phyloP scores from a whole-genome alignment of 257 asterid species.

The Rauvolfia tetraphylla region DNA sequence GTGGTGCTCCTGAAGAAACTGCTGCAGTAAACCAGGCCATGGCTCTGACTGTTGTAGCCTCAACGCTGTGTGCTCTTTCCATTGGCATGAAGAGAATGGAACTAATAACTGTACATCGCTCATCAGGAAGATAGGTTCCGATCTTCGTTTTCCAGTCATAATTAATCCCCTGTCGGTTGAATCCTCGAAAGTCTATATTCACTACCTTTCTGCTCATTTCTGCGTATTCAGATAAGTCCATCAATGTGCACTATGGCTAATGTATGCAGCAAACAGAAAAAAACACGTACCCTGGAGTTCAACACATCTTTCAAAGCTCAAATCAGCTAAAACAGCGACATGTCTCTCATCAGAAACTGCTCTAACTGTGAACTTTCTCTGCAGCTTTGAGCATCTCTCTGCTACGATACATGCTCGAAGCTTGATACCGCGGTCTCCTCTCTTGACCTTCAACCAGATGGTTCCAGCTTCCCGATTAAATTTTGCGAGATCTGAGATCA shows the following conservation, averaged over 20 bases:
- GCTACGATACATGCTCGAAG: constrained; percentile 35
- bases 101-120: constrained; percentile 35
- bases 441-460: constrained; percentile 48
- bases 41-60: constrained; percentile 36
- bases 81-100: constrained; percentile 50
- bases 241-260: neutral
- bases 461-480: constrained; percentile 27
- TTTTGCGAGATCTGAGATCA: constrained; percentile 28
- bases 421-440: constrained; percentile 38
- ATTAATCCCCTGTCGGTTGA: constrained; percentile 33
- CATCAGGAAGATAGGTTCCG: constrained; percentile 41
- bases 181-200: constrained; percentile 37
- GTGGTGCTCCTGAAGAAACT: constrained; percentile 48
- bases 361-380: constrained; percentile 36
- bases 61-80: constrained; percentile 28
- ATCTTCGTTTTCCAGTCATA: constrained; percentile 49
- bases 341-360: constrained; percentile 51
- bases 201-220: constrained; percentile 52
- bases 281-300: constrained; percentile 41
- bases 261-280: neutral
- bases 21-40: constrained; percentile 67
- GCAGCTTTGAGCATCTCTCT: constrained; percentile 31
- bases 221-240: constrained; percentile 12
- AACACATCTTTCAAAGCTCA: constrained; percentile 42
- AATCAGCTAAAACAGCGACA: constrained; percentile 44